Evolutionary conservation across 2,329 filamentous ascomycete genomes (phyloP).

Genomic region (Hawksworthiomyces lignivorus): DNA sequence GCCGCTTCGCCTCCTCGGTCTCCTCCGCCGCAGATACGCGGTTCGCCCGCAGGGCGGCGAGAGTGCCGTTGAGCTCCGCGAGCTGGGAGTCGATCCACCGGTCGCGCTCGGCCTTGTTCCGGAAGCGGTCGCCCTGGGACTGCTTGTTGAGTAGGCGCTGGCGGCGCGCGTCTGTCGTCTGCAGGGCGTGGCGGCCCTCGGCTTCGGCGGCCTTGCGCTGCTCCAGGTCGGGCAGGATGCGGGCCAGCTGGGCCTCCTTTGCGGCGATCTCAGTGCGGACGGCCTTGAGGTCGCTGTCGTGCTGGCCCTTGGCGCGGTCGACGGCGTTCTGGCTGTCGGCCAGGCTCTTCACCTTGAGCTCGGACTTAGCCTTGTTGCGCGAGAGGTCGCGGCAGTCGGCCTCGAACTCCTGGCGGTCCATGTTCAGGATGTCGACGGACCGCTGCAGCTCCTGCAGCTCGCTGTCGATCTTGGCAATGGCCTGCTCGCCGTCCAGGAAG

Average conservation of each 20-base stretch:
- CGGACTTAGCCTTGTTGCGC: slow-evolving; percentile 72
- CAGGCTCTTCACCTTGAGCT: slow-evolving; percentile 75
- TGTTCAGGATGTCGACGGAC: slow-evolving; percentile 73
- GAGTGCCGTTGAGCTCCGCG: slow-evolving; percentile 65
- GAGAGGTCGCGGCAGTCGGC: slow-evolving; percentile 80
- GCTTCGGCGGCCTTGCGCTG: slow-evolving; percentile 66
- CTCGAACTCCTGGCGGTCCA: slow-evolving; percentile 82
- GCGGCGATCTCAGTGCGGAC: slow-evolving; percentile 67
- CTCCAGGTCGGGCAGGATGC: slow-evolving; percentile 70
- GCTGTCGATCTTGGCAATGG: slow-evolving; percentile 66
- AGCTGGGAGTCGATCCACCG: slow-evolving; percentile 75
- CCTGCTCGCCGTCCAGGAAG: slow-evolving; percentile 71
- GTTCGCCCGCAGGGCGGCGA: slow-evolving; percentile 76
- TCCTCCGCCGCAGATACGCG: slow-evolving; percentile 79
- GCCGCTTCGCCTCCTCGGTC: slow-evolving; percentile 35
- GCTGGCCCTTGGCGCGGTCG: slow-evolving; percentile 63
- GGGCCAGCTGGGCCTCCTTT: slow-evolving; percentile 68
- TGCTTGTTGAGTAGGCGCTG: slow-evolving; percentile 87
- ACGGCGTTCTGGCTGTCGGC: slow-evolving; percentile 74
- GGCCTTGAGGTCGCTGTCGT: slow-evolving; percentile 62
- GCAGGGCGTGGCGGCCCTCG: slow-evolving; percentile 61
- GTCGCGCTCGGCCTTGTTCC: slow-evolving; percentile 81
- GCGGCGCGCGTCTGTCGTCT: slow-evolving; percentile 65
- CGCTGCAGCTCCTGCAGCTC: slow-evolving; percentile 75
- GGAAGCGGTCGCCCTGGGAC: slow-evolving; percentile 78